phyloP scores from a whole-genome alignment of 345 rosid species.

The Pseudoturritis turrita region DNA sequence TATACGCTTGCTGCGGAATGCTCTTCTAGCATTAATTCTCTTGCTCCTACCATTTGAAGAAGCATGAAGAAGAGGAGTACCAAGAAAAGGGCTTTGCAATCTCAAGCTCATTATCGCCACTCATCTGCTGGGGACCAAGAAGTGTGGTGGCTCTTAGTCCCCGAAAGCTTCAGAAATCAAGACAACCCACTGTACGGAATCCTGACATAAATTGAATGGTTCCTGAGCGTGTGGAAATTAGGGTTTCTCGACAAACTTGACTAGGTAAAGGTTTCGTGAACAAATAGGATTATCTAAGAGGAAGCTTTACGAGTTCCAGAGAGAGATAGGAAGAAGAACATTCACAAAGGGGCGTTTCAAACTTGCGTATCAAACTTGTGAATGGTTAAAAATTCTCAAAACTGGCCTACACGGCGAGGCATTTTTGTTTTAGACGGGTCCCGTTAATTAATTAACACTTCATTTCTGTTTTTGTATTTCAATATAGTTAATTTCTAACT shows the following conservation, averaged over 20 bases:
- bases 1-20: conserved; percentile 34
- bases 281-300: not conserved
- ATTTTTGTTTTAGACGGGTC: too few relatives aligned
- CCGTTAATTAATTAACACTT: too few relatives aligned
- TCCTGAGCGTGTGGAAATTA: not conserved
- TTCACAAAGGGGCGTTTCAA: too few relatives aligned
- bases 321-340: not conserved
- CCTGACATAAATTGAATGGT: not conserved
- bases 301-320: not conserved
- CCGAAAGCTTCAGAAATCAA: conserved; percentile 31
- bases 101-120: conserved; percentile 49
- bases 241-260: not conserved
- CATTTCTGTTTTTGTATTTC: too few relatives aligned
- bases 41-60: conserved; percentile 26
- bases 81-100: conserved; percentile 52
- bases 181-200: not conserved
- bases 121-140: conserved; percentile 71
- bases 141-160: conserved; percentile 46
- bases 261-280: not conserved
- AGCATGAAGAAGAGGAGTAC: conserved; percentile 39
- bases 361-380: too few relatives aligned
- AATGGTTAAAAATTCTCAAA: too few relatives aligned
- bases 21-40: conserved; percentile 29
- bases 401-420: too few relatives aligned
- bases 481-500: too few relatives aligned